Evolutionary conservation across 2,329 filamentous ascomycete genomes (phyloP), one percentile per base, ranked within the genome.

Genomic region (Monosporascus sp.): DNA sequence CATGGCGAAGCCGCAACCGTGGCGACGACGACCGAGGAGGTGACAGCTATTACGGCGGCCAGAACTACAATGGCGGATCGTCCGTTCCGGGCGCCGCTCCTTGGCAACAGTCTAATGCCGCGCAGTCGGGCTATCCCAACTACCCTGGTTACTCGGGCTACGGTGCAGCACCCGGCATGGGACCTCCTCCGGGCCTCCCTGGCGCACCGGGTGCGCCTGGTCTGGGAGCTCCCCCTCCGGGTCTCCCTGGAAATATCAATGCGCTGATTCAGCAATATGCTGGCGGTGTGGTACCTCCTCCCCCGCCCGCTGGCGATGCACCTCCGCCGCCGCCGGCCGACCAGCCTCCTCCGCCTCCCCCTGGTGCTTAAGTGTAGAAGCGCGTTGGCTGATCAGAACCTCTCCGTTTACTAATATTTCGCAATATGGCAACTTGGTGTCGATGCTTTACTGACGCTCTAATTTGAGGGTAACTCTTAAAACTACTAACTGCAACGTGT

Each of bases 261-360:
- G 81, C 83, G 47, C 75, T 89, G 54, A 85, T 88, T 63, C 83
- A 88, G 69, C 85, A 86, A 63, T 89, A 83, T 57, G 76, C 80
- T 39, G 74, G 73, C 58, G 75, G 77, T 48, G 72, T 70, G 35
- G 74, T 69, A 41, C 74, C 77, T 24, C 74, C 78, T 53, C 81
- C 81, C 44, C 84, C 85, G 25, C 82, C 84, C 1, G 81, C 83
- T n/a, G 78, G 77, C 51, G 76, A 77, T 59, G 83, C 83, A 58
- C 79, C 85, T 53, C 83, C 85, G 38, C 85, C 81, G 15, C 76
- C 79, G 57, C 77, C 78, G 5, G 79, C 79, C 61, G 80, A 83
- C 54, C 76, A 78, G 56, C 81, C 80, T 57, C 85, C 84, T 22
- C 85, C 87, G 24, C 80, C 80, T 50, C 83, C 83, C 58, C 75